Percentiles rank a stretch among this genome's conserved stretches.
Conservation (phyloP, 2,329 filamentous ascomycete species). For the Phialophora tarda region DNA sequence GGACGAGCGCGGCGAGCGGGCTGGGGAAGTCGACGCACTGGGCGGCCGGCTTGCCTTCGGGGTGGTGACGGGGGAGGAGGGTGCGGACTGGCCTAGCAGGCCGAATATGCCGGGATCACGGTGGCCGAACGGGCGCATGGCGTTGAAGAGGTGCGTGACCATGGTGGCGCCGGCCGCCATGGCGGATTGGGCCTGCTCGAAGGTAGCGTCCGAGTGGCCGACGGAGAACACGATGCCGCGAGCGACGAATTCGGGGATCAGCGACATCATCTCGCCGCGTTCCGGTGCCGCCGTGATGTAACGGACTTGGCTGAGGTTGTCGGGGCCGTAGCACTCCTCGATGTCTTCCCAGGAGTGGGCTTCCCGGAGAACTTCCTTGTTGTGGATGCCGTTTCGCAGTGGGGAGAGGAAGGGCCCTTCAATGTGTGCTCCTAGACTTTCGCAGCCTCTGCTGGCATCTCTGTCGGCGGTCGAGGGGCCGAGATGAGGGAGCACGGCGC, state of each 20-base stretch:
- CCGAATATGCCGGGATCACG: constrained; percentile 91
- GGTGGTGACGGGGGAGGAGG: constrained; percentile 35
- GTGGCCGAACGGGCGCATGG: constrained; percentile 88
- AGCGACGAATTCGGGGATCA: constrained; percentile 70
- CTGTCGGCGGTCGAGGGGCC: constrained; percentile 70
- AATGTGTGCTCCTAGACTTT: constrained; percentile 87
- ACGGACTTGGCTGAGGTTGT: constrained; percentile 70
- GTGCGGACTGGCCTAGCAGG: constrained; percentile 71
- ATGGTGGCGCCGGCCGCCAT: constrained; percentile 79
- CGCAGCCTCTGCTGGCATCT: constrained; percentile 70
- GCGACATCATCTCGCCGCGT: constrained; percentile 68
- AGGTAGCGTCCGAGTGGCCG: constrained; percentile 85
- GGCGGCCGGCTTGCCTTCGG: constrained; percentile 31
- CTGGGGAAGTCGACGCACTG: constrained; percentile 29
- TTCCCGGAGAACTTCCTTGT: constrained; percentile 70
- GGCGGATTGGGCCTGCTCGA: constrained; percentile 76
- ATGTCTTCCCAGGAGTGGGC: constrained; percentile 65
- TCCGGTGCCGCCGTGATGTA: constrained; percentile 90
- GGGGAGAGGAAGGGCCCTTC: constrained; percentile 88
- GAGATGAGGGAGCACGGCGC: constrained; percentile 73
- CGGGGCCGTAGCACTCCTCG: constrained; percentile 63
- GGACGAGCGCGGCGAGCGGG: constrained; percentile 34
- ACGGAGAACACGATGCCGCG: constrained; percentile 77
- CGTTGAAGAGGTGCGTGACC: constrained; percentile 94
- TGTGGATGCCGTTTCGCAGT: constrained; percentile 86